Percentiles rank a stretch among this genome's conserved stretches.
Conservation (phyloP, 2,329 filamentous ascomycete genomes). For the Exophiala dermatitidis region DNA sequence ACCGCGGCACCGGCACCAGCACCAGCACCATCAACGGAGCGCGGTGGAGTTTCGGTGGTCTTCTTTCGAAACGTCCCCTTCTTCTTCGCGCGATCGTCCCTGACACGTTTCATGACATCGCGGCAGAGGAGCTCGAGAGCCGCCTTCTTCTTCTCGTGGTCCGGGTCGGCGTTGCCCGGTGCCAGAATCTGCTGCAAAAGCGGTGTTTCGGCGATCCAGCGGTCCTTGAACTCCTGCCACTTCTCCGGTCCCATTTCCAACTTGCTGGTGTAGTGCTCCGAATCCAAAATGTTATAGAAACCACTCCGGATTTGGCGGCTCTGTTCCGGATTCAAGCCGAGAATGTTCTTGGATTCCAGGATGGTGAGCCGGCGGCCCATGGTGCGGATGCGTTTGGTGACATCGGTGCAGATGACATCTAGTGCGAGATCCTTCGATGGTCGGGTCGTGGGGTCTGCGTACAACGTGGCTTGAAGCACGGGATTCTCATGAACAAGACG, state of each 20-base stretch:
- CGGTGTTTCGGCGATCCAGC: slow-evolving; percentile 56
- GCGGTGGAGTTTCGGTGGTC: slow-evolving; percentile 31
- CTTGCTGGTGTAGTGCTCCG: slow-evolving; percentile 64
- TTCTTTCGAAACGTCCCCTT: slow-evolving; percentile 32
- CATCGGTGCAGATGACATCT: slow-evolving; percentile 72
- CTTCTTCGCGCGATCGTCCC: slow-evolving; percentile 57
- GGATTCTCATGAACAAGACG: slow-evolving; percentile 57
- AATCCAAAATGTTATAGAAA: slow-evolving; percentile 59
- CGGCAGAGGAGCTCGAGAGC: slow-evolving; percentile 65
- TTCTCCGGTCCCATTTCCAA: slow-evolving; percentile 63
- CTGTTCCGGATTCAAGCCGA: slow-evolving; percentile 62
- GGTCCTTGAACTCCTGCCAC: slow-evolving; percentile 62
- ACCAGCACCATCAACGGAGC: slow-evolving; percentile 34
- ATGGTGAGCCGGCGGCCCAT: slow-evolving; percentile 62
- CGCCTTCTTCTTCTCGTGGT: slow-evolving; percentile 51
- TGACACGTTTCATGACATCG: slow-evolving; percentile 70
- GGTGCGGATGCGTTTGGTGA: slow-evolving; percentile 69
- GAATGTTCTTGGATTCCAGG: slow-evolving; percentile 63
- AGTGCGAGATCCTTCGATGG: slow-evolving; percentile 62
- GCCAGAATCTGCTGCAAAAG: slow-evolving; percentile 51
- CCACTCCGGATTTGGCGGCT: slow-evolving; percentile 58
- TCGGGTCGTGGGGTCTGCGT: slow-evolving; percentile 49
- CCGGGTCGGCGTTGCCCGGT: slow-evolving; percentile 45
- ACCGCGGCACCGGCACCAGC: slow-evolving; percentile 21
- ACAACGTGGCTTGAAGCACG: slow-evolving; percentile 58